phyloP scores from a whole-genome alignment of 1,139 yeast genomes.

The Pichiaceae sp. region DNA sequence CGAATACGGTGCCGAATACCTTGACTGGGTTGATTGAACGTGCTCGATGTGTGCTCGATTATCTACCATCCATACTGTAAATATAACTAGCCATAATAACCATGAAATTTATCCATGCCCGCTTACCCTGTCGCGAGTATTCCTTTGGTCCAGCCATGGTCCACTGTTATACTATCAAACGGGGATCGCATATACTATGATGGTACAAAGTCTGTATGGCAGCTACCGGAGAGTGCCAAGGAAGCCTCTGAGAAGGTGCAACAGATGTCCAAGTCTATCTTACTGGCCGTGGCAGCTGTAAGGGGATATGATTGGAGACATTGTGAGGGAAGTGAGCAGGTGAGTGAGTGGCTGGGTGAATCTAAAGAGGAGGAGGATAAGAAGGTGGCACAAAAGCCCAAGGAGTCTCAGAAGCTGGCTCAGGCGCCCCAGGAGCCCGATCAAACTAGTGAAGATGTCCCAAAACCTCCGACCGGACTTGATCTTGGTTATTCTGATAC shows the following conservation, averaged over 20 bases:
- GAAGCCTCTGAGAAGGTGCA: constrained; percentile 24
- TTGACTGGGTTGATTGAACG: constrained; percentile 45
- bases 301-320: constrained; percentile 8
- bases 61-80: background rate
- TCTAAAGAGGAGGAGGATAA: background rate
- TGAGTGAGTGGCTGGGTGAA: background rate
- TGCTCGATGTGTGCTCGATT: too few species aligned
- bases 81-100: constrained; percentile 5
- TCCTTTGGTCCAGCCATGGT: constrained; percentile 29
- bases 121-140: background rate
- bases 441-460: background rate
- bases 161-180: constrained; percentile 30
- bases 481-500: background rate
- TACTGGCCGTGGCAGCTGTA: constrained; percentile 1
- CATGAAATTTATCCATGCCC: background rate
- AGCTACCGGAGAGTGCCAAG: constrained; percentile 22
- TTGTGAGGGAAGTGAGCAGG: constrained; percentile 6
- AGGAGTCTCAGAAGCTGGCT: too few species aligned
- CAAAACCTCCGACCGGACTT: background rate
- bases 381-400: background rate
- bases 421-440: too few species aligned
- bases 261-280: constrained; percentile 11
- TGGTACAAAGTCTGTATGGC: constrained; percentile 20
- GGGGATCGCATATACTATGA: constrained; percentile 41
- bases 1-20: constrained; percentile 45